Conservation (phyloP, 2,329 filamentous ascomycete species). For the Triangularia setosa region DNA sequence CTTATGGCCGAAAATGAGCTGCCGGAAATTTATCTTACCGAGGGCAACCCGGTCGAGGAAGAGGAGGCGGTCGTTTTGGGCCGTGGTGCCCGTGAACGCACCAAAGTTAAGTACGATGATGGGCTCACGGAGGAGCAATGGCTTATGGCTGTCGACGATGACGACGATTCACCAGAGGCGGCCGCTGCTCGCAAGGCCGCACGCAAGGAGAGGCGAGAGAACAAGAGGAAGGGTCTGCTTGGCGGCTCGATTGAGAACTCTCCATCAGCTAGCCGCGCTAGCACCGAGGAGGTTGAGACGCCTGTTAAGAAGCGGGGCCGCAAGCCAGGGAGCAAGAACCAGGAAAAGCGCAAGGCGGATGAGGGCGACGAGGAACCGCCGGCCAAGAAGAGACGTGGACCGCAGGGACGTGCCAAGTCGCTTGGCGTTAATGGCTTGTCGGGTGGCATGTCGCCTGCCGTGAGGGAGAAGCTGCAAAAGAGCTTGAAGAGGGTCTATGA, state of each 20-base stretch:
- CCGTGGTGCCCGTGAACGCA: constrained; percentile 91
- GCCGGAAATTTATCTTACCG: constrained; percentile 88
- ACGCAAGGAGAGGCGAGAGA: constrained; percentile 72
- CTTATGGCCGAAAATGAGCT: constrained; percentile 84
- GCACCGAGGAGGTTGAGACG: constrained; percentile 74
- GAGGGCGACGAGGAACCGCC: constrained; percentile 74
- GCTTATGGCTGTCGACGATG: constrained; percentile 95
- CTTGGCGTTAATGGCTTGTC: constrained; percentile 36
- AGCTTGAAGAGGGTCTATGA: constrained; percentile 77
- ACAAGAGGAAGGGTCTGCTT: constrained; percentile 52
- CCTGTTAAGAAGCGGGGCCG: constrained; percentile 79
- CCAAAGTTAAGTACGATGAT: constrained; percentile 92
- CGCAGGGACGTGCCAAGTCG: constrained; percentile 66
- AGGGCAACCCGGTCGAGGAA: constrained; percentile 81
- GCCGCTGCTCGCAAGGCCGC: constrained; percentile 88
- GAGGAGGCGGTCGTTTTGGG: constrained; percentile 71
- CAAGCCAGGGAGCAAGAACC: constrained; percentile 64
- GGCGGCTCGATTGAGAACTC: constrained; percentile 57
- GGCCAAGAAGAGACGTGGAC: constrained; percentile 72
- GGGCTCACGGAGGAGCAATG: constrained; percentile 98
- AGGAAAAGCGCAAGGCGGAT: constrained; percentile 84
- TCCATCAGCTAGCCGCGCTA: constrained; percentile 73
- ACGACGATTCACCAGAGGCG: constrained; percentile 90
- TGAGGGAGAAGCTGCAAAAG: constrained; percentile 74
- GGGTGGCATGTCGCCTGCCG: constrained; percentile 62